phyloP scores from a whole-genome alignment of 2,329 filamentous ascomycete species.

The Colletotrichum tofieldiae region DNA sequence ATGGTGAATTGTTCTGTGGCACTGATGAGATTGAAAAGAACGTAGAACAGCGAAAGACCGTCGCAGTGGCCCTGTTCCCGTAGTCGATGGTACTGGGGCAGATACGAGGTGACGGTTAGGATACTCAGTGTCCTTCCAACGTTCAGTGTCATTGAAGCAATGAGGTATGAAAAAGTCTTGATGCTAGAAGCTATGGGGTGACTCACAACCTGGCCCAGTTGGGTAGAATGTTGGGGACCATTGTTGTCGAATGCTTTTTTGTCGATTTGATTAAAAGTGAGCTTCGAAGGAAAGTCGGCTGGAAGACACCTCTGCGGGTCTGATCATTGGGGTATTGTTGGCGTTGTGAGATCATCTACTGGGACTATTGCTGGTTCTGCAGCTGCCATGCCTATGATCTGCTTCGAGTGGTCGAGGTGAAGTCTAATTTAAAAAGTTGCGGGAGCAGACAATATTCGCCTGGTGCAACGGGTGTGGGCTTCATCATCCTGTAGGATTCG shows the following conservation, averaged over 20 bases:
- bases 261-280: background rate
- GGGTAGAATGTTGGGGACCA: slow-evolving; percentile 23
- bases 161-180: background rate
- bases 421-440: background rate
- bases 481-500: slow-evolving; percentile 3
- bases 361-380: background rate
- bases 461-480: background rate
- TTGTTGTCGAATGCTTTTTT: background rate
- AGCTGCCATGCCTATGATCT: too few species aligned
- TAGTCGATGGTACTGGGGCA: slow-evolving; percentile 30
- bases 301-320: too few species aligned
- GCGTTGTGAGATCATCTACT: too few species aligned
- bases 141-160: background rate
- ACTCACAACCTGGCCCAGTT: slow-evolving; percentile 25
- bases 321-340: too few species aligned
- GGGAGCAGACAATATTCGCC: background rate
- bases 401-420: background rate
- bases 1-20: slow-evolving; percentile 28
- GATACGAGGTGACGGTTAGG: slow-evolving; percentile 4
- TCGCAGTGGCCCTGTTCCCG: slow-evolving; percentile 20
- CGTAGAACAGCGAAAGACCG: slow-evolving; percentile 24
- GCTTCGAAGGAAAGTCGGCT: too few species aligned
- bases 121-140: slow-evolving; percentile 8
- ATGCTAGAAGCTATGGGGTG: background rate
- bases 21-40: slow-evolving; percentile 14